Conservation (phyloP, 352 stramenopile genomes). For the Aphanomyces astaci region DNA sequence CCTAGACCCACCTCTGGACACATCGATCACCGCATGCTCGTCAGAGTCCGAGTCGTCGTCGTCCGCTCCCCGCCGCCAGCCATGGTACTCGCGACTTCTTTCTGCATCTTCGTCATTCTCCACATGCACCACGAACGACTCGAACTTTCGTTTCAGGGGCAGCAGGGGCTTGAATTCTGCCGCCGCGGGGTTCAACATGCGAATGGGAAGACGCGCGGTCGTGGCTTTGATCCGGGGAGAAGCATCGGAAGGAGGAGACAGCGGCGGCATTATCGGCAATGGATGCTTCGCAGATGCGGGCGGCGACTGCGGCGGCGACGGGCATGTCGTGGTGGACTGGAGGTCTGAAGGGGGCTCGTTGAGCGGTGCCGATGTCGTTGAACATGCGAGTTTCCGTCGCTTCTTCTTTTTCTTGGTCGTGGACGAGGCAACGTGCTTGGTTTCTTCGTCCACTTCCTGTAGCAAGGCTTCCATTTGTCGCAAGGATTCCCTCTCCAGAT, state of each 20-base stretch:
- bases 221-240: too few species aligned
- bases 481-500: constrained; percentile 57
- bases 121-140: constrained; percentile 57
- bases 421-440: background rate
- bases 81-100: constrained; percentile 22
- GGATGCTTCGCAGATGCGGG: background rate
- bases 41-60: background rate
- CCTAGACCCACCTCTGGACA: background rate
- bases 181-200: constrained; percentile 5
- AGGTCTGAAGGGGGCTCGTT: background rate
- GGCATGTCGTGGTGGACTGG: too few species aligned
- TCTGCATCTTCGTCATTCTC: constrained; percentile 20
- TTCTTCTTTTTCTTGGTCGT: constrained; percentile 34
- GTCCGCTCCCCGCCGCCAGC: constrained; percentile 15
- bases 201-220: background rate
- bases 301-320: background rate
- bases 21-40: background rate
- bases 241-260: background rate
- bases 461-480: constrained; percentile 72
- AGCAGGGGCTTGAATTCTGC: constrained; percentile 3
- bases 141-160: constrained; percentile 56
- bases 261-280: background rate
- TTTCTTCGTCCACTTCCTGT: constrained; percentile 31
- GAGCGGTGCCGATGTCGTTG: background rate
- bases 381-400: constrained; percentile 28